Base-by-base conservation (phyloP, 2,329 filamentous ascomycete species). In the Calonectria montana region DNA sequence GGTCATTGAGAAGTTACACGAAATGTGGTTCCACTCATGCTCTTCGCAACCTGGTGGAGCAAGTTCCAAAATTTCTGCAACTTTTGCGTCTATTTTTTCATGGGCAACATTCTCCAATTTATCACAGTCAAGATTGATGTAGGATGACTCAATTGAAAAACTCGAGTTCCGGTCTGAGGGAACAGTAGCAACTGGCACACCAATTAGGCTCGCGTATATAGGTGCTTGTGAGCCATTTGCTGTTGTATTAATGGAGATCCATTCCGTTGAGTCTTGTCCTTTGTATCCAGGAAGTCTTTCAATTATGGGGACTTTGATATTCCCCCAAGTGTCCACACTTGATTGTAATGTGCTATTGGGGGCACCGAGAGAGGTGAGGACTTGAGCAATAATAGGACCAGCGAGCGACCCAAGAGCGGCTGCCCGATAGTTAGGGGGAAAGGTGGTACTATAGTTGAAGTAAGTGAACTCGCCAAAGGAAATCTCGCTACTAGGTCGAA, bases 301-400 rank as follows among this genome's bases (percentile, higher is more conserved):
- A 16, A 70, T 16, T 0, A 57, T 9, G 2, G 69, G 69, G 12
- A 70, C 21, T 29, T 70, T 70, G 47, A 70, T 25, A 9, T 70
- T 70, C 6, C 69, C 69, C 69, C 69, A 70, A 1, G 55, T 63
- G 21, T 70, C 69, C 37, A 70, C 15, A 43, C 63, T 70, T 31
- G 69, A 70, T 4, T 12, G 7, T 23, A 35, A 43, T 8, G 47
- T 67, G 29, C 2, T 15, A 5, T 67, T 13, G 5, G 69, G 29
- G 4, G 55, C 63, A 9, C 55, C 63, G 2, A 70, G 16, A 5
- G 63, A 63, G 4, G 63, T 55, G 13, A 70, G 18, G 12, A 70
- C 47, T 12, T 53, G 23, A 12, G 45, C 21, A 18, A 55, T 48
- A 12, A 25, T 3, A 9, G 68, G 63, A 39, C 16, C 16, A 3